A percentile compares a stretch with the other conserved stretches of the same genome.
These are phyloP conservation scores for Aureobasidium sp. DNA, from an alignment of 2,329 filamentous ascomycete genomes.

Conservation along the genomic window DNA sequence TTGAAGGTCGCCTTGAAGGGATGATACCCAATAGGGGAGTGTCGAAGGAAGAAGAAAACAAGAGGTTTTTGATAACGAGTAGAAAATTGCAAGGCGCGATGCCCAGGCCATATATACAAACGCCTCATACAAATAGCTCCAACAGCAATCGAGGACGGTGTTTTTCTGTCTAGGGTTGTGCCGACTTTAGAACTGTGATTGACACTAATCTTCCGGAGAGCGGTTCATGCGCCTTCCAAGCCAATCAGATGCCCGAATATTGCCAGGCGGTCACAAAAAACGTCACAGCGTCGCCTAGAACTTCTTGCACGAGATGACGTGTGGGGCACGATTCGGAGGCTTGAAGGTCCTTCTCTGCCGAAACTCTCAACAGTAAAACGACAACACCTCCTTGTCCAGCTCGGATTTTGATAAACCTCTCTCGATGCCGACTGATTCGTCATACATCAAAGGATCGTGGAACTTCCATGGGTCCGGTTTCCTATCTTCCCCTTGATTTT, in stretches of 20 bases:
- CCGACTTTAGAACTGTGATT: neutral
- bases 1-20: no score
- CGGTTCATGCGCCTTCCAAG: neutral
- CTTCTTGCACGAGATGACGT: neutral
- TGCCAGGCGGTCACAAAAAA: neutral
- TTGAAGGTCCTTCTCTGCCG: neutral
- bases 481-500: neutral
- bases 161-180: neutral
- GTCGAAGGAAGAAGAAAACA: neutral
- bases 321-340: neutral
- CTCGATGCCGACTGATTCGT: constrained; percentile 1
- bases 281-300: constrained; percentile 1
- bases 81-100: neutral
- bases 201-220: neutral
- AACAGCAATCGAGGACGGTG: constrained; percentile 1
- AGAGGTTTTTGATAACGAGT: neutral
- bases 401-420: constrained; percentile 4
- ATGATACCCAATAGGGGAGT: neutral
- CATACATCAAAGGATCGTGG: neutral
- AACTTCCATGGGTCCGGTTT: neutral
- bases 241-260: neutral
- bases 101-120: constrained; percentile 6
- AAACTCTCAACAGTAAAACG: constrained; percentile 4
- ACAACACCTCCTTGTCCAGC: neutral
- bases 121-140: neutral